These are phyloP conservation scores for Pneumocystis murina DNA, from an alignment of 1,139 yeast genomes.

Conservation along the genomic window DNA sequence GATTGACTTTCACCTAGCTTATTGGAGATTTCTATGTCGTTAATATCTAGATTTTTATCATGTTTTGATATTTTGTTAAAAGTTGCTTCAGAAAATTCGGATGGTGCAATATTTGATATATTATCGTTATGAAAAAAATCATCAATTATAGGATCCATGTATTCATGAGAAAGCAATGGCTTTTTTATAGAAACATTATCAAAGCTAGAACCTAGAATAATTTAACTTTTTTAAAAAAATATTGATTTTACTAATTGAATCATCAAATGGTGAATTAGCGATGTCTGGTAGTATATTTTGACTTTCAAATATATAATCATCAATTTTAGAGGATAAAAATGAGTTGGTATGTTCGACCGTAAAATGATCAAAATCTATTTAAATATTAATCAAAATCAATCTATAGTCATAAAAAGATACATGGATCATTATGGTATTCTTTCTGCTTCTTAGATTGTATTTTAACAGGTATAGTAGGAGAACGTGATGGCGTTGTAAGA, in stretches of 20 bases:
- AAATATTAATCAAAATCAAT: not conserved
- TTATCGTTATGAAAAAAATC: not conserved
- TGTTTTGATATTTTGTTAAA: not conserved
- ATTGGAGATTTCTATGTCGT: not conserved
- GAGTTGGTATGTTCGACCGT: not conserved
- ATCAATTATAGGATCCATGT: not conserved
- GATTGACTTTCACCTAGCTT: not conserved
- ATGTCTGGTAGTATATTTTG: not conserved
- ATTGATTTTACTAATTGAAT: not conserved
- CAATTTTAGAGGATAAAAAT: not conserved
- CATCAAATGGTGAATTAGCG: not conserved
- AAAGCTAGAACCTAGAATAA: not conserved
- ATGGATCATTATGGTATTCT: not conserved
- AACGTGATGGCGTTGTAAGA: not conserved
- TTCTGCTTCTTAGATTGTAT: not conserved
- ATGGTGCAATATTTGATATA: not conserved
- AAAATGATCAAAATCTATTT: not conserved
- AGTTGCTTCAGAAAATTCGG: not conserved
- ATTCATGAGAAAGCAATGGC: not conserved
- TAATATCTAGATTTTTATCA: not conserved
- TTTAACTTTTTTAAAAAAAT: not conserved
- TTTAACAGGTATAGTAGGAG: not conserved
- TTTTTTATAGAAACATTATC: not conserved
- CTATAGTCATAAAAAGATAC: not conserved
- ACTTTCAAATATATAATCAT: not conserved